Percentiles rank a stretch among this genome's conserved stretches.
Evolutionary conservation across 257 asterid species (phyloP).

Genomic region (Solanum tarapatanum): DNA sequence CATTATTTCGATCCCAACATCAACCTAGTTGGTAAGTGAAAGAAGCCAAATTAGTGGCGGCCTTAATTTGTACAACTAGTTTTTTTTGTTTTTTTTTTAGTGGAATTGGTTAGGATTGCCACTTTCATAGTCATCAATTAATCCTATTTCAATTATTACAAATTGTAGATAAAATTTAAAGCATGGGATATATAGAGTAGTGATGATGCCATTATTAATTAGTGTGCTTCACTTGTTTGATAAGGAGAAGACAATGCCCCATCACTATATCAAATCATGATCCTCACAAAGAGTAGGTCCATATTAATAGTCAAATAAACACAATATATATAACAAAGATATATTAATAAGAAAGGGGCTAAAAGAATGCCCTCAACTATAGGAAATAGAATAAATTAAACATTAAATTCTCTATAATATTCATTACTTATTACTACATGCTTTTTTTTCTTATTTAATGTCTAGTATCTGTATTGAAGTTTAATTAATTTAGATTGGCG

Average conservation of each 20-base stretch:
- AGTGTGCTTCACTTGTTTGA: background rate
- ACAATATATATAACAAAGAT: background rate
- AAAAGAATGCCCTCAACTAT: background rate
- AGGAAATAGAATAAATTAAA: background rate
- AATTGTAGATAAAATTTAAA: background rate
- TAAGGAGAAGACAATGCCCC: background rate
- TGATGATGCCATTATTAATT: background rate
- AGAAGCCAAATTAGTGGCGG: background rate
- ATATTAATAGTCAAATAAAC: background rate
- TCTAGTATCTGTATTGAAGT: accelerated
- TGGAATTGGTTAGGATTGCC: background rate
- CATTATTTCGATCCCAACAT: background rate
- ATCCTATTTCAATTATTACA: background rate
- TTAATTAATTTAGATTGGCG: accelerated
- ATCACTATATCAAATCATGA: background rate
- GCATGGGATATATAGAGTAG: background rate
- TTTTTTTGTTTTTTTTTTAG: background rate
- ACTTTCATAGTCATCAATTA: background rate
- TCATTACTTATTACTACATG: background rate
- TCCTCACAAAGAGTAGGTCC: background rate
- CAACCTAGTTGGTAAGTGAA: background rate
- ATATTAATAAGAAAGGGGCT: background rate
- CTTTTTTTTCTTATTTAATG: background rate
- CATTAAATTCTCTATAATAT: background rate
- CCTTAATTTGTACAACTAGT: background rate